Evolutionary conservation across 495 filamentous ascomycete genomes (phyloP), one percentile per base, ranked within the genome.

Genomic region (Eremomyces bilateralis): DNA sequence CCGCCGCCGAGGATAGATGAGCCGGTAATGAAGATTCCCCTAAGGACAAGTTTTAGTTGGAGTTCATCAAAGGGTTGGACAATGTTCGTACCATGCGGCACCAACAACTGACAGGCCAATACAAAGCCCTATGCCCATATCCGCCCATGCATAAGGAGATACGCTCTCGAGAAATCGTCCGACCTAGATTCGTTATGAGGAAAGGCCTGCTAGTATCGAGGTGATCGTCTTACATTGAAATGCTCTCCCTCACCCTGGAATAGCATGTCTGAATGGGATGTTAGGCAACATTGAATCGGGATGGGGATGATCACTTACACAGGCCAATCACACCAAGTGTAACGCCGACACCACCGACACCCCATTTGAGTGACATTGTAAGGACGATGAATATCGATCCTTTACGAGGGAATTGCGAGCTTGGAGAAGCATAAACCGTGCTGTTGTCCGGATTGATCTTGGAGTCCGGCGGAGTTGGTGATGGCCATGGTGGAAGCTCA

Each of bases 21-120:
- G 46, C 90, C 90, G 8, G 88, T 94, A 35, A 94, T 81, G 62
- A 99, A 84, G 56, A 99, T 99, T 50, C 90, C 90, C 88, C 85
- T 95, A 40, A 20, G 35, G n/a, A 24, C 13, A 38, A 13, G 37
- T 32, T 40, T 44, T 62, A 34, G 62, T 48, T 11, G 4, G 10
- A 4, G 19, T 20, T 8, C 33, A 8, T 27, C 10, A 11, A 6
- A 30, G 33, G 8, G 12, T 8, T 1, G n/a, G 16, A 15, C 4
- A 17, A 17, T 20, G n/a, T 21, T 35, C 65, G 40, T 78, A 97
- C 88, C 88, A 95, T 72, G 85, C 81, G 50, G 90, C 90, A 48
- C 90, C 90, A 21, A 93, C 81, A 8, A 92, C 83, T 33, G 88
- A 95, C 24, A 93, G 63, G 15, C 84, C 82, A 48, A 94, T 94